Conservation (phyloP, 805 yeast species). For the Teunomyces barrocoloradensis region DNA sequence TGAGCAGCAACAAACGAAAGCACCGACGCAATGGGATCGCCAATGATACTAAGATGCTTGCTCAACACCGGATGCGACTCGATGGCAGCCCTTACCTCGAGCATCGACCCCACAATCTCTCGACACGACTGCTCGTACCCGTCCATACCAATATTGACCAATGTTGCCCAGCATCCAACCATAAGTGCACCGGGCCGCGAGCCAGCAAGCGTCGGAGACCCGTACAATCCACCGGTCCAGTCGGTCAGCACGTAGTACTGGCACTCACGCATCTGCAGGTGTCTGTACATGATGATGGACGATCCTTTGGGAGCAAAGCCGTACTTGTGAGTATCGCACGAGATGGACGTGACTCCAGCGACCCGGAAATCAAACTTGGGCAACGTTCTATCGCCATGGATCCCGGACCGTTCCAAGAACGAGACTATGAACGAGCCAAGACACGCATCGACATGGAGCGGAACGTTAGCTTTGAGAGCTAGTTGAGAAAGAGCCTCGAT, state of each 20-base stretch:
- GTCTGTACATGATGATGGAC: slow-evolving; percentile 86
- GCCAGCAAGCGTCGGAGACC: slow-evolving; percentile 95
- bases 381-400: slow-evolving; percentile 42
- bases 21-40: slow-evolving; percentile 84
- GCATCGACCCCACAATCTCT: slow-evolving; percentile 66
- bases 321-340: slow-evolving; percentile 99
- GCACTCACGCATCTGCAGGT: slow-evolving; percentile 59
- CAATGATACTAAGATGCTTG: slow-evolving; percentile 66
- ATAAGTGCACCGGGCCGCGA: slow-evolving; percentile 95
- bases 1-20: slow-evolving; percentile 70
- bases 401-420: slow-evolving; percentile 59
- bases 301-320: slow-evolving; percentile 99
- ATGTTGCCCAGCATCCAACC: slow-evolving; percentile 98
- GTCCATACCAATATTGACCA: slow-evolving; percentile 75
- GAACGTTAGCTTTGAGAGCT: slow-evolving; percentile 67
- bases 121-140: slow-evolving; percentile 72
- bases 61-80: slow-evolving; percentile 41
- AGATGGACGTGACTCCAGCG: slow-evolving; percentile 90
- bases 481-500: slow-evolving; percentile 66
- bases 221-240: slow-evolving; percentile 96
- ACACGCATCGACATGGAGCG: slow-evolving; percentile 94
- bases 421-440: slow-evolving; percentile 90
- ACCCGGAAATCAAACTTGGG: slow-evolving; percentile 81
- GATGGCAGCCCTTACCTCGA: slow-evolving; percentile 48
- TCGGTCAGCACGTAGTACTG: slow-evolving; percentile 82